These are phyloP conservation scores for Puccinellia tenuiflora DNA, from an alignment of 176 grass and related monocot genomes.

Conservation along the genomic window DNA sequence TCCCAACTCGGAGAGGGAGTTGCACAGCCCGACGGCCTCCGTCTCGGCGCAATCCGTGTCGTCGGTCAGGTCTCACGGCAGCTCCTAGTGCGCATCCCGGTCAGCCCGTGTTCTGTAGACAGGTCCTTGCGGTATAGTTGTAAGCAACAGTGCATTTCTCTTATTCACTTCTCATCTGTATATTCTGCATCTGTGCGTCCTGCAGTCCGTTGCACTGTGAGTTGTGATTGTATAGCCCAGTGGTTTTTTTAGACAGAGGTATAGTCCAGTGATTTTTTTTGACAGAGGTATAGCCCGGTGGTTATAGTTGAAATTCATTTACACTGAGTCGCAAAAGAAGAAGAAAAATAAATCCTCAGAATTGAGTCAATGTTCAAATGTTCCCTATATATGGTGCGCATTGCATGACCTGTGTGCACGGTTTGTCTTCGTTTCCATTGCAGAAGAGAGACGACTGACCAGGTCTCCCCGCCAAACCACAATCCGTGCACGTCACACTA, in stretches of 20 bases:
- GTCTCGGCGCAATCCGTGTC: conserved; percentile 84
- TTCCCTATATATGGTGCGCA: too few species aligned
- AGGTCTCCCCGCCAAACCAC: not conserved
- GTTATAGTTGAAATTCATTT: not conserved
- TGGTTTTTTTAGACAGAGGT: too few species aligned
- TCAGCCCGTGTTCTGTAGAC: conserved; percentile 17
- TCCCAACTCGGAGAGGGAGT: conserved; percentile 64
- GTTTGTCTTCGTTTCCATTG: conserved; percentile 1
- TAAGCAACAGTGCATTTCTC: not conserved
- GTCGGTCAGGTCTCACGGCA: conserved; percentile 57
- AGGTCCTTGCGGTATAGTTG: conserved; percentile 24
- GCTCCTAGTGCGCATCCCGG: conserved; percentile 35
- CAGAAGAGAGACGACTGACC: not conserved
- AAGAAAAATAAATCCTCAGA: not conserved
- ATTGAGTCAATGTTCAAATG: not conserved
- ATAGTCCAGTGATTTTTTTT: too few species aligned
- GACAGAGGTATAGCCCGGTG: too few species aligned
- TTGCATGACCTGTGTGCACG: not conserved
- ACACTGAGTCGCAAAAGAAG: not conserved
- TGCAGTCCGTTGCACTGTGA: too few species aligned
- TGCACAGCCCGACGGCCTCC: conserved; percentile 79
- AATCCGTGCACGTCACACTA: not conserved
- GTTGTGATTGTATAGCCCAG: not conserved
- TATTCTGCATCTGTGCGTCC: not conserved
- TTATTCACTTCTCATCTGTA: not conserved